Percentiles rank a stretch among this genome's conserved stretches.
Evolutionary conservation across 140 eudicot genomes (phyloP).

Genomic region (Cichorium intybus): DNA sequence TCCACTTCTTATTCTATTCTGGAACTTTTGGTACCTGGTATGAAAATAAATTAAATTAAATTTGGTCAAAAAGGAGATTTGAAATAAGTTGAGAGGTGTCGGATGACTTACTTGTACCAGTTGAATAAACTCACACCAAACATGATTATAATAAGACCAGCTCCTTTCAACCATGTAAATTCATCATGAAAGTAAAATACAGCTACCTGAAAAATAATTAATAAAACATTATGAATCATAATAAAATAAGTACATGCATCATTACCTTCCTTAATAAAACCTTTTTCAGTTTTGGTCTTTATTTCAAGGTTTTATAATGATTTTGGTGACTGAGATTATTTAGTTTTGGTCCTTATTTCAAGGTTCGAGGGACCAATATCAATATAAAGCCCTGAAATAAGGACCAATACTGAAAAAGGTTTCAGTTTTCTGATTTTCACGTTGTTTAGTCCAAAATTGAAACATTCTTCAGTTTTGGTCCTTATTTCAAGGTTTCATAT

Average conservation of each 20-base stretch:
- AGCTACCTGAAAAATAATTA: conserved; percentile 66
- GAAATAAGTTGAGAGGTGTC: not conserved
- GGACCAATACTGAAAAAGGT: not conserved
- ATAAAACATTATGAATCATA: not conserved
- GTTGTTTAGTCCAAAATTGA: no score
- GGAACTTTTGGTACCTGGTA: conserved; percentile 76
- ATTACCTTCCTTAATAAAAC: not conserved
- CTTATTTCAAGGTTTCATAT: not conserved
- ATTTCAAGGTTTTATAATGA: not conserved
- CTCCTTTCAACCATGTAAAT: conserved; percentile 87
- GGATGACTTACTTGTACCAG: conserved; percentile 92
- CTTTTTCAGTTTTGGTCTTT: not conserved
- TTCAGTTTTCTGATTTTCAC: no score
- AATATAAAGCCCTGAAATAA: no score
- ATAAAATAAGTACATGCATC: not conserved
- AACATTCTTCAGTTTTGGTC: not conserved
- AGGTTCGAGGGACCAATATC: no score
- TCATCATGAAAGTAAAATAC: conserved; percentile 93
- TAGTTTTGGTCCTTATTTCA: no score
- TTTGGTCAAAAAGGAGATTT: not conserved
- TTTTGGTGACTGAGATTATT: no score
- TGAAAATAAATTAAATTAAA: not conserved
- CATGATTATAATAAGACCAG: conserved; percentile 75
- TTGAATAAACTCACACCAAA: conserved; percentile 90
- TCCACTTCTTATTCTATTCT: conserved; percentile 46